Evolutionary conservation across 208 protist genomes (phyloP).

Genomic region (Tritrichomonas musculus): DNA sequence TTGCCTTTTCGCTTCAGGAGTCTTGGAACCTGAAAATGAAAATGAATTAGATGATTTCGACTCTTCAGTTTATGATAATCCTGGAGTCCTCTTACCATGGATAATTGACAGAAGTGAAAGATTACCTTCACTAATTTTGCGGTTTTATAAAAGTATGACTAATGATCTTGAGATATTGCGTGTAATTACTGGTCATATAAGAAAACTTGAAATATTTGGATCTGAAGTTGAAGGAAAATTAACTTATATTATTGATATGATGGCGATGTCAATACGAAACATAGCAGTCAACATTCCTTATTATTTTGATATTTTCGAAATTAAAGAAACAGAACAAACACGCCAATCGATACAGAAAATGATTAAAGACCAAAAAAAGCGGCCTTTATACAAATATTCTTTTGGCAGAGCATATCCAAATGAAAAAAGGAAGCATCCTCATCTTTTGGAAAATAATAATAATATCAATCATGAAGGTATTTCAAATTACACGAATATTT

Average conservation of each 20-base stretch:
- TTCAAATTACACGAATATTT: too few relatives aligned
- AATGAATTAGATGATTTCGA: background rate
- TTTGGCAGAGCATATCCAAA: too few relatives aligned
- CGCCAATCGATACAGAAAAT: background rate
- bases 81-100: background rate
- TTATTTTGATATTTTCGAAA: background rate
- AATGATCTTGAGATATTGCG: background rate
- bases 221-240: background rate
- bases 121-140: background rate
- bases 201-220: background rate
- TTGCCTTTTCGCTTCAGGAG: background rate
- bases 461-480: too few relatives aligned
- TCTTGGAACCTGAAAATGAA: background rate
- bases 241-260: background rate
- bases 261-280: background rate
- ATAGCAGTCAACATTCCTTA: background rate
- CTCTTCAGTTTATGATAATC: too few relatives aligned
- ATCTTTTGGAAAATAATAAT: background rate
- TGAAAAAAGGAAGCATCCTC: background rate
- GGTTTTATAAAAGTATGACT: background rate
- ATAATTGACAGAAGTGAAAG: background rate
- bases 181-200: background rate
- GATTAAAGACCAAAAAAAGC: background rate
- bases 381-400: background rate
- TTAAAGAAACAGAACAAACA: background rate